Evolutionary conservation across 495 filamentous ascomycete genomes (phyloP).

Genomic region (Neurospora sublineolata): DNA sequence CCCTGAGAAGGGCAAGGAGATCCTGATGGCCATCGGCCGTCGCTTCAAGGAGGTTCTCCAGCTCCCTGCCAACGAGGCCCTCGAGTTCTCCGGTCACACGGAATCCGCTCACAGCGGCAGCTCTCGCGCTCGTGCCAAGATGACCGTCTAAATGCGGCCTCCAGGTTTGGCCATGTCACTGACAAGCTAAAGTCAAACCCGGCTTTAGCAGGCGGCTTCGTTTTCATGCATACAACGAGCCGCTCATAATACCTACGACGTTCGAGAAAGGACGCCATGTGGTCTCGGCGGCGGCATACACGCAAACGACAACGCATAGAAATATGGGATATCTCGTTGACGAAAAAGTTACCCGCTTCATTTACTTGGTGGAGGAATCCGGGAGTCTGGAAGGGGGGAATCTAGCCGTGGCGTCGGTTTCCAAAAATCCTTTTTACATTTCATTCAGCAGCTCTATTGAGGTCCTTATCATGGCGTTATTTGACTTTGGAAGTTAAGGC

Average conservation of each 20-base stretch:
- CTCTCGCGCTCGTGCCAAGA: conserved; percentile 91
- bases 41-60: conserved; percentile 86
- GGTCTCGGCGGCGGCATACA: background rate
- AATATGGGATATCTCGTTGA: background rate
- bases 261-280: background rate
- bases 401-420: background rate
- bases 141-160: conserved; percentile 48
- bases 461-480: background rate
- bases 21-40: conserved; percentile 69
- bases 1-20: conserved; percentile 68
- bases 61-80: conserved; percentile 57
- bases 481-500: background rate
- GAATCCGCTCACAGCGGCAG: conserved; percentile 86
- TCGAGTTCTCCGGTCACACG: conserved; percentile 95
- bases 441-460: background rate
- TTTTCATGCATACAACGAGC: background rate
- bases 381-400: background rate
- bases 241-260: background rate
- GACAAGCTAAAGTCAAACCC: background rate
- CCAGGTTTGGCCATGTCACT: background rate
- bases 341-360: background rate
- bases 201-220: background rate
- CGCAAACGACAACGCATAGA: background rate
- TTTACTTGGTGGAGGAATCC: background rate
- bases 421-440: background rate